A percentile compares a stretch with the other conserved stretches of the same genome.
Evolutionary conservation across 352 stramenopile species (phyloP).

Genomic region (Pythium guiyangense): DNA sequence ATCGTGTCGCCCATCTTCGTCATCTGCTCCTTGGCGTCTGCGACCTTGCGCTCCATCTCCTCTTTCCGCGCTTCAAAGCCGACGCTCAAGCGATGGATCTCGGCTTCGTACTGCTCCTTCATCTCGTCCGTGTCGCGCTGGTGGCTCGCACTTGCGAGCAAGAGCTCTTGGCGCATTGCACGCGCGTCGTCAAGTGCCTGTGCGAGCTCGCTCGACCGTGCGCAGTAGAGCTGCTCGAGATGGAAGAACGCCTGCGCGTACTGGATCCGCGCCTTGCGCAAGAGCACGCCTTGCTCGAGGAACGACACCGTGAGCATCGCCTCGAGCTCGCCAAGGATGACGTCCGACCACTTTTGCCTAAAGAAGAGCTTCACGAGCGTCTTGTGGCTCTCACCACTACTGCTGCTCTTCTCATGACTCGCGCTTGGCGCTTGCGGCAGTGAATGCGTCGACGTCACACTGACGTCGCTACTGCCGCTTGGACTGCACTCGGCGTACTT

Average conservation of each 20-base stretch:
- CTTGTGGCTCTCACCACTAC: no score
- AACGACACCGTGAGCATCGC: slow-evolving; percentile 86
- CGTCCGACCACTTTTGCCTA: slow-evolving; percentile 89
- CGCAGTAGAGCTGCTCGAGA: slow-evolving; percentile 50
- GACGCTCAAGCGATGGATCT: slow-evolving; percentile 41
- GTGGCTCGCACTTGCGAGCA: slow-evolving; percentile 25
- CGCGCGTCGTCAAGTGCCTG: slow-evolving; percentile 33
- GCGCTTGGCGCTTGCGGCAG: no score
- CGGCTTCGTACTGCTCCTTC: slow-evolving; percentile 41
- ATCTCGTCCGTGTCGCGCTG: slow-evolving; percentile 32
- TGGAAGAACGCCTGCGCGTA: slow-evolving; percentile 79
- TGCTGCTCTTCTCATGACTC: no score
- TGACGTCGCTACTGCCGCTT: no score
- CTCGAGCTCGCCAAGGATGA: slow-evolving; percentile 83
- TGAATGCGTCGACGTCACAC: no score
- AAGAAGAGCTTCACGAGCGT: slow-evolving; percentile 79
- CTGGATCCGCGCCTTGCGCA: slow-evolving; percentile 73
- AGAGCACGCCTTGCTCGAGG: slow-evolving; percentile 80
- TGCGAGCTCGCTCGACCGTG: slow-evolving; percentile 27
- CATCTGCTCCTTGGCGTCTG: slow-evolving; percentile 75
- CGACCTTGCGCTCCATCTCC: slow-evolving; percentile 69
- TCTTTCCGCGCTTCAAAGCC: slow-evolving; percentile 45
- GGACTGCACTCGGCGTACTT: no score
- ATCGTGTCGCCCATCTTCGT: slow-evolving; percentile 91
- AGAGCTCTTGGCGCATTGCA: slow-evolving; percentile 29